A percentile compares a stretch with the other conserved stretches of the same genome.
Evolutionary conservation across 306 rosid genomes (phyloP).

Genomic region (Adenanthera pavonina): DNA sequence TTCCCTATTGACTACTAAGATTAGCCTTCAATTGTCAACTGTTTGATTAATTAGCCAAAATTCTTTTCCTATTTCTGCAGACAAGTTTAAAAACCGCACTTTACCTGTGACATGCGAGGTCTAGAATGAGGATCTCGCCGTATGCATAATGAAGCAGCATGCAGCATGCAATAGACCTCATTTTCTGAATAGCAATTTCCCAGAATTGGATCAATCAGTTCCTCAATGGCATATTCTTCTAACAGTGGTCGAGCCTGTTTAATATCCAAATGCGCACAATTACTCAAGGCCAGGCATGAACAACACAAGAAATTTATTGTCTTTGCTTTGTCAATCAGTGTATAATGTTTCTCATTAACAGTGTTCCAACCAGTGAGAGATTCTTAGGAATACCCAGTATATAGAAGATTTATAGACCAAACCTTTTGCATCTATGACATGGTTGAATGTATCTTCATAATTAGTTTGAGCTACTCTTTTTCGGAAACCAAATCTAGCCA

Average conservation of each 20-base stretch:
- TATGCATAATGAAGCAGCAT: slow-evolving; percentile 91
- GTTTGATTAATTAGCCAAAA: neutral
- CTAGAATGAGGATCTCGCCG: slow-evolving; percentile 88
- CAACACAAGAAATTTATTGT: neutral
- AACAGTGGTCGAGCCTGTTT: slow-evolving; percentile 86
- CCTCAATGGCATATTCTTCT: slow-evolving; percentile 77
- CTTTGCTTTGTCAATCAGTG: neutral
- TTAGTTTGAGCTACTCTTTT: neutral
- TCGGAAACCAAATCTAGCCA: neutral
- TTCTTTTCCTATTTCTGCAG: neutral
- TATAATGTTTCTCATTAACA: slow-evolving; percentile 24
- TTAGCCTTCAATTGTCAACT: neutral
- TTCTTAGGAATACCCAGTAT: neutral
- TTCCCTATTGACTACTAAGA: neutral
- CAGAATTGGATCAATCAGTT: slow-evolving; percentile 86
- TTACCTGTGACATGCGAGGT: slow-evolving; percentile 98
- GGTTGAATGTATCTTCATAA: too few species aligned
- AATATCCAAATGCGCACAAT: slow-evolving; percentile 39
- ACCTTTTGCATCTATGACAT: too few species aligned
- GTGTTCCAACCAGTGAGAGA: slow-evolving; percentile 9
- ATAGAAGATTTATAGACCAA: neutral
- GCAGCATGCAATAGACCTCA: slow-evolving; percentile 90
- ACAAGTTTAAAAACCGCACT: neutral
- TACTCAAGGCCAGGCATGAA: slow-evolving; percentile 41
- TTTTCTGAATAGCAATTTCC: slow-evolving; percentile 75